Base-by-base conservation (phyloP, 176 grass and related monocot genomes). In the Oryza nivara region DNA sequence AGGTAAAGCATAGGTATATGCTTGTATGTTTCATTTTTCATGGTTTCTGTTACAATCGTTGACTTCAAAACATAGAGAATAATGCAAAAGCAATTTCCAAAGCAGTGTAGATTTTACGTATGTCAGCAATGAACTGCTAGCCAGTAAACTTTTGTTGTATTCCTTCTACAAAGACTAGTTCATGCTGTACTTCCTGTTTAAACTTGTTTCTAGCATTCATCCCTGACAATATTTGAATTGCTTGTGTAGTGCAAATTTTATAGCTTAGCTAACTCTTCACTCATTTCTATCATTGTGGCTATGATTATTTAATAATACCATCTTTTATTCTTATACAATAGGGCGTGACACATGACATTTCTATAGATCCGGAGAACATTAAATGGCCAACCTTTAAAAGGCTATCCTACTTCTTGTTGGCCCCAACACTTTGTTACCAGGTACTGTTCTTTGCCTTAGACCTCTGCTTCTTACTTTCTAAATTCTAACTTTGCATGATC, bases 341-440 rank as follows among this genome's bases (percentile, higher is more conserved):
- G 93, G 95, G 73, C 44, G 41, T 64, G 72, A n/a, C 79, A 56
- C 65, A 67, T 78, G 84, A 34, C 36, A 89, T 66, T 89, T 86
- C 61, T 46, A 58, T 91, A 38, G 91, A 90, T 52, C 60, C 54
- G 35, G 75, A 92, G 60, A 80, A 65, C 79, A 77, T 94, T 73
- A 88, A 90, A 86, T 77, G 82, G 45, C 81, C 91, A 75, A 98
- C 79, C 45, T 89, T 94, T 47, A 86, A 90, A 65, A 89, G 88
- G 75, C 75, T 98, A 28, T 45, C 67, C 38, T 95, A 96, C 67
- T 98, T 98, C 68, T 89, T 98, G 82, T 81, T 95, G 80, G 91
- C 96, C 84, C 96, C 96, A 63, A 98, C 93, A 86, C 89, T 98
- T 79, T 98, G 96, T 90, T 98, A 96, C 70, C 96, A 95, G 96